Conservation (phyloP, 208 protist genomes). For the Willaertia magna region DNA sequence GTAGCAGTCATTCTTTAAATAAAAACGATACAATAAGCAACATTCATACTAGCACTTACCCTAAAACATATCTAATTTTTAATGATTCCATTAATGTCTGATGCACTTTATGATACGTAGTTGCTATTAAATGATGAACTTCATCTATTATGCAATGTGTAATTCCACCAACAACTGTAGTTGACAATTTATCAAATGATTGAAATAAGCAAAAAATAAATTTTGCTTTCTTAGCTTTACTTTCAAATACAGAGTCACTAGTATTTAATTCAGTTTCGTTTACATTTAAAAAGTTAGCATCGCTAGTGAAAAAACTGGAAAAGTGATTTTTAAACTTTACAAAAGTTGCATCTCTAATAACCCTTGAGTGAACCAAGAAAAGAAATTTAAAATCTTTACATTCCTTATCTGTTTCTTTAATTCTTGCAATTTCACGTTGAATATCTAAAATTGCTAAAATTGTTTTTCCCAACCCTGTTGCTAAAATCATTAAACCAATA, state of each 20-base stretch:
- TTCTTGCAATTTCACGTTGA: not conserved
- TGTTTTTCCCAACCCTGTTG: conserved; percentile 14
- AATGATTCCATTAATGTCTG: not conserved
- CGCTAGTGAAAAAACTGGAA: not conserved
- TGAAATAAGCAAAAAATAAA: conserved; percentile 28
- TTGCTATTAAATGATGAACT: conserved; percentile 12
- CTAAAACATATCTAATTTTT: conserved; percentile 2
- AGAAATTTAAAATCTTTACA: conserved; percentile 1
- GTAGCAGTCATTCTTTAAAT: conserved; percentile 19
- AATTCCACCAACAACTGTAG: not conserved
- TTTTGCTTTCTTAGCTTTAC: not conserved
- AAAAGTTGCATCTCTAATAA: conserved; percentile 9
- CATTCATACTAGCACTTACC: not conserved
- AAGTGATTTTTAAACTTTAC: conserved; percentile 17
- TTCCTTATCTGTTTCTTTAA: not conserved
- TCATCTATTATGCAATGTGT: conserved; percentile 14
- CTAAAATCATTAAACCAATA: not conserved
- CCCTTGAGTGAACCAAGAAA: conserved; percentile 15
- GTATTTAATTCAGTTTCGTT: not conserved
- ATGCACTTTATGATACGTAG: not conserved
- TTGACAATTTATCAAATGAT: conserved; percentile 1
- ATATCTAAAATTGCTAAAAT: conserved; percentile 10
- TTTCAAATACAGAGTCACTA: conserved; percentile 1
- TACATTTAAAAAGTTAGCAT: not conserved
- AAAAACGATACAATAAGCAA: not conserved